Evolutionary conservation across 1,139 yeast genomes (phyloP).

Genomic region (Suhomyces guaymorum): DNA sequence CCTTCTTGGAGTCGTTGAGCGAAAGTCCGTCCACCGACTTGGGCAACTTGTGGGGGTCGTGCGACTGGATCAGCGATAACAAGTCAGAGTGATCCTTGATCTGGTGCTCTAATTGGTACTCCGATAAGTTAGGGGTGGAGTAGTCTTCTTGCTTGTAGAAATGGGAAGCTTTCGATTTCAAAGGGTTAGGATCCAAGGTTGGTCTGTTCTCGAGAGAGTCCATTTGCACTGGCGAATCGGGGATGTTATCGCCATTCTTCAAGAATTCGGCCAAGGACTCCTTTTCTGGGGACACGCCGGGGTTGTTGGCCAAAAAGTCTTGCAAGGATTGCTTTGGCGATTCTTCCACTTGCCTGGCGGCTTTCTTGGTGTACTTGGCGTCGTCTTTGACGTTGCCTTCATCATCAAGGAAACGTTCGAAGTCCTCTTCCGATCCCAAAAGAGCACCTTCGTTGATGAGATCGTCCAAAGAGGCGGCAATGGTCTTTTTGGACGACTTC

Average conservation of each 20-base stretch:
- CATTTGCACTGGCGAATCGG: slow-evolving; percentile 6
- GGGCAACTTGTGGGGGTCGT: slow-evolving; percentile 45
- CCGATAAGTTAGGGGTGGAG: slow-evolving; percentile 51
- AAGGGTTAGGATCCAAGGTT: slow-evolving; percentile 7
- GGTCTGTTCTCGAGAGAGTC: slow-evolving; percentile 6
- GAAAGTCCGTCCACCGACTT: slow-evolving; percentile 10
- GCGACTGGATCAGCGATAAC: slow-evolving; percentile 36
- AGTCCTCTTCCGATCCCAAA: slow-evolving; percentile 56
- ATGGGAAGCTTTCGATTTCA: slow-evolving; percentile 6
- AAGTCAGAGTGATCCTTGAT: slow-evolving; percentile 42
- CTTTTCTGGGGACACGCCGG: slow-evolving; percentile 16
- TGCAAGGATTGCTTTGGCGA: slow-evolving; percentile 11
- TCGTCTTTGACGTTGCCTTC: slow-evolving; percentile 53
- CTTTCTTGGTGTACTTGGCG: slow-evolving; percentile 29
- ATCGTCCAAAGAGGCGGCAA: slow-evolving; percentile 55
- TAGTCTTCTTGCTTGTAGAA: slow-evolving; percentile 32
- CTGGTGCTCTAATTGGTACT: slow-evolving; percentile 46
- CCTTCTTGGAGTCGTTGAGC: background rate
- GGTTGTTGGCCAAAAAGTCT: slow-evolving; percentile 13
- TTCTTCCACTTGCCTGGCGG: slow-evolving; percentile 5
- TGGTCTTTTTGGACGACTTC: slow-evolving; percentile 17
- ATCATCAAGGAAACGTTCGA: slow-evolving; percentile 52
- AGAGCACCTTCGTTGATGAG: slow-evolving; percentile 62
- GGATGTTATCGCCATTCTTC: slow-evolving; percentile 4
- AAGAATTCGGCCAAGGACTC: slow-evolving; percentile 8